These are phyloP conservation scores for Colletotrichum falcatum DNA, from an alignment of 2,329 filamentous ascomycete species.

Conservation along the genomic window DNA sequence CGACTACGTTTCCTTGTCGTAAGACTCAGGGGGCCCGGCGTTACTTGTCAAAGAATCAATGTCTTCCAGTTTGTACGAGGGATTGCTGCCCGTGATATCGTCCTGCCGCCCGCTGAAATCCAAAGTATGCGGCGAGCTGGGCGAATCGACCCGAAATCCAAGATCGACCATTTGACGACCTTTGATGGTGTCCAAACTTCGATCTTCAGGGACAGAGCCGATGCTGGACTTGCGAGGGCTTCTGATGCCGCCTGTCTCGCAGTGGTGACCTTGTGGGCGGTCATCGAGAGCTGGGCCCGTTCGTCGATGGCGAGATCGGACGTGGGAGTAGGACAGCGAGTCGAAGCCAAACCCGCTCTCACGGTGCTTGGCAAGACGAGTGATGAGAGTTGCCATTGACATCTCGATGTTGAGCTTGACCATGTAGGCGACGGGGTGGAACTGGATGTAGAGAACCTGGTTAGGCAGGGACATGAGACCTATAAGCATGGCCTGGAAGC, in stretches of 20 bases:
- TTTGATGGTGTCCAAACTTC: neutral
- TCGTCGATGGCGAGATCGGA: conserved; percentile 1
- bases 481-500: conserved; percentile 46
- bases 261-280: neutral
- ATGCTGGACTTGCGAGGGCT: conserved; percentile 18
- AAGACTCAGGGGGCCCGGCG: conserved; percentile 5
- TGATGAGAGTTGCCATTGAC: conserved; percentile 65
- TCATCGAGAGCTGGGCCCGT: neutral
- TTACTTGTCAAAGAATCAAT: conserved; percentile 31
- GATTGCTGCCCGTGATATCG: conserved; percentile 6
- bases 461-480: conserved; percentile 51
- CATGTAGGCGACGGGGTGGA: conserved; percentile 65
- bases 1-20: conserved; percentile 2
- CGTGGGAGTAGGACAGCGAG: conserved; percentile 34
- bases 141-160: conserved; percentile 20
- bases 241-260: conserved; percentile 4
- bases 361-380: conserved; percentile 44
- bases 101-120: conserved; percentile 16
- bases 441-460: conserved; percentile 58
- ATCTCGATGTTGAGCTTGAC: conserved; percentile 67
- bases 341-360: conserved; percentile 31
- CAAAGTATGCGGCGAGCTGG: neutral
- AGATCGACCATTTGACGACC: conserved; percentile 26
- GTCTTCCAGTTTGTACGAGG: conserved; percentile 30
- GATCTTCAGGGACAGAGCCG: neutral